Base-by-base conservation (phyloP, 176 grass and related monocot species). In the Chrysopogon serrulatus region DNA sequence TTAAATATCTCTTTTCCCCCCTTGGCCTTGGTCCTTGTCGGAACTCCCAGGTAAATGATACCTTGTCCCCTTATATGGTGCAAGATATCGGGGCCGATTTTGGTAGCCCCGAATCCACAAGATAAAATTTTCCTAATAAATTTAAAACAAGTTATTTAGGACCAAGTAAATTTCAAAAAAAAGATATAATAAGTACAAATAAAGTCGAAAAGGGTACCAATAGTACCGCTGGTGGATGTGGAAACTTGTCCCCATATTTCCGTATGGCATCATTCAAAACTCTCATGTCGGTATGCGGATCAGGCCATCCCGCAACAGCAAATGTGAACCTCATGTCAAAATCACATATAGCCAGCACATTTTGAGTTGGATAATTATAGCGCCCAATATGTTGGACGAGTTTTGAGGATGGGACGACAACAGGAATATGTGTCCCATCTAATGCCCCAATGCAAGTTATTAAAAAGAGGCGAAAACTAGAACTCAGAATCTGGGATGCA, bases 131-230 rank as follows among this genome's bases (percentile, higher is more conserved):
- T 2, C 18, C 6, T 21, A n/a, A 8, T 13, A 53, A 1, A 53
- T 21, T 45, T 3, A 0, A 15, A 45, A 15, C 3, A 0, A 45
- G n/a, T n/a, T n/a, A n/a, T n/a, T n/a, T n/a, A n/a, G n/a, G n/a
- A n/a, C n/a, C n/a, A n/a, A n/a, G n/a, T 45, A 4, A 1, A 49
- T 18, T 2, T 49, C 5, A 19, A 5, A 48, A 1, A 48, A 48
- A 4, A 17, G 3, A 18, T 0, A 16, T 45, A 4, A 16, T 15
- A n/a, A 16, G 14, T 45, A 45, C 15, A 45, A 2, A 45, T 37
- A 6, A 45, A 45, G 36, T 0, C 5, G 5, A 37, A 4, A n/a
- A 37, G 36, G 5, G n/a, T n/a, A n/a, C n/a, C 36, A 4, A 2
- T 37, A 5, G 3, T 45, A 45, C 43, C 43, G 8, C 0, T 10